Evolutionary conservation across 2,329 filamentous ascomycete genomes (phyloP), one percentile per base, ranked within the genome.

Genomic region (Sporothrix euskadiensis): DNA sequence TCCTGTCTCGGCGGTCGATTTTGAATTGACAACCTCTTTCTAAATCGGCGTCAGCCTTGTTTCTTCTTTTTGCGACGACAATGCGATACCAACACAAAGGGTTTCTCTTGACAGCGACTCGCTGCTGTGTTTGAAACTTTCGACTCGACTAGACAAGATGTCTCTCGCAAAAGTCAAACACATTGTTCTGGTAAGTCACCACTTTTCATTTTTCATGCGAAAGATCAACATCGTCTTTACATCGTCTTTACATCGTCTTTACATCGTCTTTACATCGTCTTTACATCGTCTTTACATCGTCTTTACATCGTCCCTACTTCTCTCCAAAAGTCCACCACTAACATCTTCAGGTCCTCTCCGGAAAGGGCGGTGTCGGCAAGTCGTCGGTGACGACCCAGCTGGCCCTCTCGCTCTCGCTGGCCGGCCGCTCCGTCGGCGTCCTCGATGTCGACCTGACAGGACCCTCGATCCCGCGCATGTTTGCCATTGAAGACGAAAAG

Each of bases 281-380:
- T 26, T 26, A 26, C 26, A 26, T 26, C 26, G 26, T 26, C 26
- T 26, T 26, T 26, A 26, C 26, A 26, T 26, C 26, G 26, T 26
- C 26, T 1, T 26, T 26, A 19, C 35, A 47, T 68, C 19, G 2
- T 35, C 5, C 8, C 41, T 44, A 10, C 41, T 3, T 44, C 41
- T 44, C 9, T 44, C 3, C 4, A 5, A 4, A 14, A 32, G 22
- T 32, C 5, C 49, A 22, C 5, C 9, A 16, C 56, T 71, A 8
- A 61, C 56, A 30, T 3, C 4, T 22, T 8, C 35, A 89, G 88
- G 88, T 95, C 75, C 91, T 99, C 66, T 98, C 96, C 14, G 96
- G 96, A 78, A 99, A 99, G 87, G 96, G 96, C 79, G 96, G 96
- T 78, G 96, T 99, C 26, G 96, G 96, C 74, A 99, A 99, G 85